These are phyloP conservation scores for Sporisorium iseilematis-ciliati DNA, from an alignment of 1,284 basidiomycete species.

Conservation along the genomic window DNA sequence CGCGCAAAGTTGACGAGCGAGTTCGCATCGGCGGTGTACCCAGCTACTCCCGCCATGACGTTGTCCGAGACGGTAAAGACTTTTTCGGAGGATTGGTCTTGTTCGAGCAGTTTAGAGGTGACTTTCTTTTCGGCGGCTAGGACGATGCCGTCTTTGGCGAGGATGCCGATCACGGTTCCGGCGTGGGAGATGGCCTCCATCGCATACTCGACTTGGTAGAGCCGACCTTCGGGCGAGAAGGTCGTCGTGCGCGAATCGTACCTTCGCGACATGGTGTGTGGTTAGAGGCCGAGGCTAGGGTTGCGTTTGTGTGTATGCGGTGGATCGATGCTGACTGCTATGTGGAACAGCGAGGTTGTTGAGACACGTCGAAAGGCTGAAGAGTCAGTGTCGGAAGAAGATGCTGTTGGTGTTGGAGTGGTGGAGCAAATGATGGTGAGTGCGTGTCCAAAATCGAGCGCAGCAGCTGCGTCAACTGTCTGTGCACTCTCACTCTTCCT, in stretches of 20 bases:
- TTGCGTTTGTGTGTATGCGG: too few relatives aligned
- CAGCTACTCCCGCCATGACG: slow-evolving; percentile 93
- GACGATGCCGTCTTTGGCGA: slow-evolving; percentile 90
- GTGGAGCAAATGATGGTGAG: too few relatives aligned
- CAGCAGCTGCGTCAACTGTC: slow-evolving; percentile 9
- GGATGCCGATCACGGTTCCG: slow-evolving; percentile 91
- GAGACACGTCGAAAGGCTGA: neutral
- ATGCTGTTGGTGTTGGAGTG: neutral
- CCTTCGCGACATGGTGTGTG: slow-evolving; percentile 63
- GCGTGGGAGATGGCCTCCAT: slow-evolving; percentile 99
- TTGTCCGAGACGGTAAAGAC: slow-evolving; percentile 85
- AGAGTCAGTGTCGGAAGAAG: neutral
- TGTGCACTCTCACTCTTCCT: neutral
- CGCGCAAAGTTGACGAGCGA: slow-evolving; percentile 96
- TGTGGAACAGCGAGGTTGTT: neutral
- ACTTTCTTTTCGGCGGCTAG: slow-evolving; percentile 99
- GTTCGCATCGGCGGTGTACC: slow-evolving; percentile 96
- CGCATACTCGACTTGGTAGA: slow-evolving; percentile 89
- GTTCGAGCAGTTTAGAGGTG: slow-evolving; percentile 95
- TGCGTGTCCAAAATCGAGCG: slow-evolving; percentile 8
- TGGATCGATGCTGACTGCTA: too few relatives aligned
- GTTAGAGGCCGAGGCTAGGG: too few relatives aligned
- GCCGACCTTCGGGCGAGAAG: slow-evolving; percentile 70
- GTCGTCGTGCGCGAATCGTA: slow-evolving; percentile 69
- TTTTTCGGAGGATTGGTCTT: slow-evolving; percentile 92